Conservation (phyloP, 1,139 yeast genomes). For the Dujonia santamariae region DNA sequence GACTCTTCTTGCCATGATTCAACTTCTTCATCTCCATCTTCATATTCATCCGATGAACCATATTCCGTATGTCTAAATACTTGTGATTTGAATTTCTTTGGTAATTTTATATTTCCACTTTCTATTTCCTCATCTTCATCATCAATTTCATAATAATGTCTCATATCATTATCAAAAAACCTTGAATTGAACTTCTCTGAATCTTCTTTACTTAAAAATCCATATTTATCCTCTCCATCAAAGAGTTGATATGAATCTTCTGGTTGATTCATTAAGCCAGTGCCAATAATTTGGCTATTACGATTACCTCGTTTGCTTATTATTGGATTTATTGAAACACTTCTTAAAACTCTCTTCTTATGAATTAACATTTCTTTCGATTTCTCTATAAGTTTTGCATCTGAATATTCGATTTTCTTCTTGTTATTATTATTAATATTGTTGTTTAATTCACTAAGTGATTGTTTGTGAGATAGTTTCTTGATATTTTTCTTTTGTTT, state of each 20-base stretch:
- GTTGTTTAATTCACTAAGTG: constrained; percentile 18
- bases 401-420: constrained; percentile 47
- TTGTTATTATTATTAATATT: constrained; percentile 10
- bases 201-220: constrained; percentile 27
- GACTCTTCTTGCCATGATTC: constrained; percentile 11
- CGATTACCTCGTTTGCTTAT: constrained; percentile 10
- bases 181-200: constrained; percentile 23
- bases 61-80: constrained; percentile 20
- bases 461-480: constrained; percentile 38
- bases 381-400: constrained; percentile 49
- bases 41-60: constrained; percentile 15
- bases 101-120: constrained; percentile 8
- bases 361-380: constrained; percentile 41
- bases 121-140: constrained; percentile 14
- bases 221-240: constrained; percentile 32
- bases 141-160: constrained; percentile 17
- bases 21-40: constrained; percentile 13
- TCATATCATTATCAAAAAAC: constrained; percentile 29
- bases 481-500: constrained; percentile 44
- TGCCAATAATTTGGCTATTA: neutral
- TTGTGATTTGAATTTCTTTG: constrained; percentile 39
- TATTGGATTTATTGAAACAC: constrained; percentile 44
- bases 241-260: constrained; percentile 2
- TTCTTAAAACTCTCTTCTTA: constrained; percentile 43
- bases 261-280: neutral